Evolutionary conservation across 495 filamentous ascomycete genomes (phyloP).

Genomic region (Echria macrotheca): DNA sequence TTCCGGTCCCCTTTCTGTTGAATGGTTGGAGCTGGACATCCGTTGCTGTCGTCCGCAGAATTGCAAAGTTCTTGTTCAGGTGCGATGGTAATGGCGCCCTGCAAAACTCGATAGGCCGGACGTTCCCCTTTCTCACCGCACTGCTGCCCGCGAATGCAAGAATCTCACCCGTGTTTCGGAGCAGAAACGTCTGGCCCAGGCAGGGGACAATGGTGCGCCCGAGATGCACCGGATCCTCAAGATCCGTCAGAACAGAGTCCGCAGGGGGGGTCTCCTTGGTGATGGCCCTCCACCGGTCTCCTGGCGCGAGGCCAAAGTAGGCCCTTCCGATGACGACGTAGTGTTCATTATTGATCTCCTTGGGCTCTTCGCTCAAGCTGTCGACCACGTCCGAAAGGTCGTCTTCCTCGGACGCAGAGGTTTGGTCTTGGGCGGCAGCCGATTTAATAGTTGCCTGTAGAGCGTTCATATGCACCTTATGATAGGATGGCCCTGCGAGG

Average conservation of each 20-base stretch:
- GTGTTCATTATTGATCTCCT: too few species aligned
- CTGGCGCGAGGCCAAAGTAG: too few species aligned
- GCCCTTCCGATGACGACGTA: too few species aligned
- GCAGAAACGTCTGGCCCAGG: conserved; percentile 16
- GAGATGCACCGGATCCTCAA: conserved; percentile 14
- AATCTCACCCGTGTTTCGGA: neutral
- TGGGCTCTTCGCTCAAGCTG: conserved; percentile 11
- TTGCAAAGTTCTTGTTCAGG: conserved; percentile 18
- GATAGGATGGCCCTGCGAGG: too few species aligned
- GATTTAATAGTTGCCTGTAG: too few species aligned
- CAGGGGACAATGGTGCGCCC: conserved; percentile 20
- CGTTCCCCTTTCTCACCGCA: too few species aligned
- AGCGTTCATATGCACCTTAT: too few species aligned
- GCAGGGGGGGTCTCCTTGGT: neutral
- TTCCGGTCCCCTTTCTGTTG: conserved; percentile 29
- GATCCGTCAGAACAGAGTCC: conserved; percentile 7
- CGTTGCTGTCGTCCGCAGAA: conserved; percentile 55
- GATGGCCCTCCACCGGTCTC: conserved; percentile 4
- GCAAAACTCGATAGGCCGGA: conserved; percentile 1
- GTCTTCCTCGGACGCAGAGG: too few species aligned
- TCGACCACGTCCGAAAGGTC: too few species aligned
- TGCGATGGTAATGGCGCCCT: conserved; percentile 10
- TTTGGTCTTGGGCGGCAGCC: too few species aligned
- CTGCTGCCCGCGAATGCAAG: too few species aligned
- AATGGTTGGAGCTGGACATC: conserved; percentile 54